phyloP scores from a whole-genome alignment of 306 rosid species.

The Cicer pinnatifidum region DNA sequence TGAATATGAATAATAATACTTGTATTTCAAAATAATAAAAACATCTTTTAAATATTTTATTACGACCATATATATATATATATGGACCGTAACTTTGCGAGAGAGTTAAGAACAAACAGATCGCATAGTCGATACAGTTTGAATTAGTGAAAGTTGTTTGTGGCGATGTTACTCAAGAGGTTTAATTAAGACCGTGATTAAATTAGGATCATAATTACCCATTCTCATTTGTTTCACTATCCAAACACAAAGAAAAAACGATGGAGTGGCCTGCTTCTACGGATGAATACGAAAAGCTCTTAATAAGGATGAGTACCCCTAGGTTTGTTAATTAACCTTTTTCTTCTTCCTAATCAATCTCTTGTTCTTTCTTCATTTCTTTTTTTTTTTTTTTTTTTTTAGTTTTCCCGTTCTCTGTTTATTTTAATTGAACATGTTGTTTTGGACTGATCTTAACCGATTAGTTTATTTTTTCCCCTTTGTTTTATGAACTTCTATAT shows the following conservation, averaged over 20 bases:
- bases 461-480: background rate
- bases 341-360: background rate
- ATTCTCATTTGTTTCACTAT: background rate
- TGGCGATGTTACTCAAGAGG: conserved; percentile 53
- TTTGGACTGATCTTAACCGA: background rate
- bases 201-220: conserved; percentile 6
- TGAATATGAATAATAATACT: background rate
- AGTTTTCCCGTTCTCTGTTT: too few species aligned
- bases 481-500: background rate
- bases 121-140: background rate
- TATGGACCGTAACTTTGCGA: conserved; percentile 1
- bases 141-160: background rate
- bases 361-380: background rate
- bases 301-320: conserved; percentile 82
- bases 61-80: conserved; percentile 38
- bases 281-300: conserved; percentile 79
- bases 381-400: background rate
- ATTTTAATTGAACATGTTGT: too few species aligned
- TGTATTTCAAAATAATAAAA: background rate
- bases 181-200: background rate
- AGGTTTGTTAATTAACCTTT: conserved; percentile 55
- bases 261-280: conserved; percentile 84
- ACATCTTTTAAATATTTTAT: conserved; percentile 21
- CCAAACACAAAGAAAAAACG: background rate
- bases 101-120: conserved; percentile 47